Evolutionary conservation across 345 rosid genomes (phyloP).

Genomic region (Eucalyptus dawsonii): DNA sequence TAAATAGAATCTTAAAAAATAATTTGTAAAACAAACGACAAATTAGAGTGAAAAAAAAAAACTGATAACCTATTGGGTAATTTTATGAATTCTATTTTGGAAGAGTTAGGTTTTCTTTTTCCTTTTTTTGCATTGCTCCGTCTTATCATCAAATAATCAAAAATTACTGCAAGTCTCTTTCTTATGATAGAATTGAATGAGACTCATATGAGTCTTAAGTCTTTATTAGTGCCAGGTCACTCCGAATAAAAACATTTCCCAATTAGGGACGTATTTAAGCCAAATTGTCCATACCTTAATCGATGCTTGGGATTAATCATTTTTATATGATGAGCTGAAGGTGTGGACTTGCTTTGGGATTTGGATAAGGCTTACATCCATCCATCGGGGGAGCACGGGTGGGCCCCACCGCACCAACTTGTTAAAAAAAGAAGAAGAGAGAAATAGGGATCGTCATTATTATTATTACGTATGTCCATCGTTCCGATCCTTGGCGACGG

Average conservation of each 20-base stretch:
- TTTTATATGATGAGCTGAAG: not conserved
- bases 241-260: not conserved
- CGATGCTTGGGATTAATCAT: not conserved
- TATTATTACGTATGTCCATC: too few species aligned
- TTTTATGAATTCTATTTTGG: not conserved
- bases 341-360: not conserved
- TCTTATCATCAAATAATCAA: accelerated
- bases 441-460: not conserved
- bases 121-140: accelerated
- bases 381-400: not conserved
- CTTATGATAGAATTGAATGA: not conserved
- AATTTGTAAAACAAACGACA: too few species aligned
- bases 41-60: not conserved
- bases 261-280: not conserved
- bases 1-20: too few species aligned
- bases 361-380: not conserved
- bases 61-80: accelerated
- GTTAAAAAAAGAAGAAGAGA: not conserved
- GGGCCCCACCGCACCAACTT: not conserved
- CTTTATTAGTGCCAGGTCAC: not conserved
- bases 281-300: not conserved
- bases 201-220: not conserved
- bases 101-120: accelerated
- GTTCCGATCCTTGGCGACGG: not conserved
- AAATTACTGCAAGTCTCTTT: not conserved